A percentile compares a stretch with the other conserved stretches of the same genome.
These are phyloP conservation scores for Trematosphaeria pertusa DNA, from an alignment of 2,329 filamentous ascomycete genomes.

Conservation along the genomic window DNA sequence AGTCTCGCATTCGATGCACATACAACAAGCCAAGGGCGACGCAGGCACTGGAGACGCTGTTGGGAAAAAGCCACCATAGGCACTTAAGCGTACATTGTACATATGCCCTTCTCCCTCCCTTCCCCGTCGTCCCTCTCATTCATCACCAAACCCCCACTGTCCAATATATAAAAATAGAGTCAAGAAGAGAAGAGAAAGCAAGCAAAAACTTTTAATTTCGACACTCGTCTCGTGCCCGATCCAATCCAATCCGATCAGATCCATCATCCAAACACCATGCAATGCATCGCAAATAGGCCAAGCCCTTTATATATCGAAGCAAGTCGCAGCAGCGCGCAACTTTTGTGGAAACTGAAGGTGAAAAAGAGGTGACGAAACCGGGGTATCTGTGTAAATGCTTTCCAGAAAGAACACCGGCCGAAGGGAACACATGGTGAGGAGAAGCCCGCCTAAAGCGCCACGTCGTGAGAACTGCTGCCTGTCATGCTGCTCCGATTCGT, in stretches of 20 bases:
- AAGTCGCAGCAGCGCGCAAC: background rate
- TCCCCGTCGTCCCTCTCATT: too few species aligned
- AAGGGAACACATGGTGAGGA: background rate
- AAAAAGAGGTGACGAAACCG: background rate
- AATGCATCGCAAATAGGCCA: background rate
- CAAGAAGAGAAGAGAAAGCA: background rate
- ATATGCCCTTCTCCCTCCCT: too few species aligned
- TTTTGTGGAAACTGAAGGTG: background rate
- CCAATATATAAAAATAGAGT: too few species aligned
- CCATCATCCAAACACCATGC: background rate
- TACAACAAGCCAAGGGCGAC: too few species aligned
- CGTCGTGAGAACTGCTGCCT: constrained; percentile 43
- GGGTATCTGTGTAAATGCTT: constrained; percentile 1
- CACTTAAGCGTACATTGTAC: too few species aligned
- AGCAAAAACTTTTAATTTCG: background rate
- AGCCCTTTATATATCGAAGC: background rate
- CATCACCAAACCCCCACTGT: too few species aligned
- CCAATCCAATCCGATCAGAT: too few species aligned
- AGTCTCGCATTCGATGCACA: too few species aligned
- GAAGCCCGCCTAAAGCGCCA: too few species aligned
- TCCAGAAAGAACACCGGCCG: background rate
- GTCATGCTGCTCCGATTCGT: constrained; percentile 47
- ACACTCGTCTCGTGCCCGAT: background rate
- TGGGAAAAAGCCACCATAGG: too few species aligned
- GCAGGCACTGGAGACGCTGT: too few species aligned